These are phyloP conservation scores for Quercus tomentella DNA, from an alignment of 331 rosid species.

Conservation along the genomic window DNA sequence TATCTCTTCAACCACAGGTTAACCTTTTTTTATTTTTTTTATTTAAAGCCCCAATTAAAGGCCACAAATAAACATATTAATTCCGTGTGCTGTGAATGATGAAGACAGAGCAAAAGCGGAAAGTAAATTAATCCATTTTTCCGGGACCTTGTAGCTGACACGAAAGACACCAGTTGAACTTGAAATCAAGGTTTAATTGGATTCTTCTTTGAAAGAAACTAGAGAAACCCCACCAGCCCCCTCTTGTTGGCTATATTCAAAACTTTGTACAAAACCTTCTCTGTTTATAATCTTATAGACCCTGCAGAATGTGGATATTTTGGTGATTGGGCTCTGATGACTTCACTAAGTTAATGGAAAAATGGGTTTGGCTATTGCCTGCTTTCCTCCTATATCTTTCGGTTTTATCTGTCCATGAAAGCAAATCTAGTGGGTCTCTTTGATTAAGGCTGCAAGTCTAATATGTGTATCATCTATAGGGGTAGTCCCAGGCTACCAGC, in stretches of 20 bases:
- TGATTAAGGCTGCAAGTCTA: constrained; percentile 23
- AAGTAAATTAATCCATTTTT: constrained; percentile 11
- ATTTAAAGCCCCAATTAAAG: no score
- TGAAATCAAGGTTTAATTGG: not conserved
- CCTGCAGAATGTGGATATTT: constrained; percentile 34
- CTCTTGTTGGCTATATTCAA: constrained; percentile 1
- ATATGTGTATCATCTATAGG: not conserved
- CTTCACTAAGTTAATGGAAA: not conserved
- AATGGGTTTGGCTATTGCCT: not conserved
- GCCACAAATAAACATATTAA: not conserved
- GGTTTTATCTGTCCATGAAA: constrained; percentile 12
- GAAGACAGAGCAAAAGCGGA: constrained; percentile 9
- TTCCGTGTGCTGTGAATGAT: not conserved
- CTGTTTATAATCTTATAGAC: constrained; percentile 21
- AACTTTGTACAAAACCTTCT: not conserved
- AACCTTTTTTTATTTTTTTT: no score
- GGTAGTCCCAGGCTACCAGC: not conserved
- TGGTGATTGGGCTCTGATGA: constrained; percentile 13
- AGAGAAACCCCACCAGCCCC: constrained; percentile 15
- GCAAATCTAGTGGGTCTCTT: constrained; percentile 23
- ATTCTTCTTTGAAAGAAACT: constrained; percentile 15
- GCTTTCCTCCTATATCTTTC: constrained; percentile 11
- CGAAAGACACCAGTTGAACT: constrained; percentile 12
- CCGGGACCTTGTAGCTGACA: constrained; percentile 19
- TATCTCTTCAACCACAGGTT: no score